Evolutionary conservation across 345 rosid genomes (phyloP), one percentile per base, ranked within the genome.

Genomic region (Laguncularia racemosa): DNA sequence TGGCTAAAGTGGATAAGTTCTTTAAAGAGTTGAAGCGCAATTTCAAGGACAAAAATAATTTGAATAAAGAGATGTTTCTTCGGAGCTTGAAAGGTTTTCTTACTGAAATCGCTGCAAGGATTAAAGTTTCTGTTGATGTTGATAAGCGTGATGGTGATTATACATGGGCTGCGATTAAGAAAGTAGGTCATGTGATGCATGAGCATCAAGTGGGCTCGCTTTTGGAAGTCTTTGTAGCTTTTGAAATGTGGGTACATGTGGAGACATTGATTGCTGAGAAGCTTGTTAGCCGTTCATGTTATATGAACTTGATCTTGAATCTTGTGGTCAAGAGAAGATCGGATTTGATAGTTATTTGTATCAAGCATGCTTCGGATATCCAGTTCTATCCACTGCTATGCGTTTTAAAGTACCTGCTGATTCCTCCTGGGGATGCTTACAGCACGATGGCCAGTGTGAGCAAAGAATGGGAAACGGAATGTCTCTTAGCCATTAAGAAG

Each of bases 401-500:
- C 57, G 59, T 85, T 66, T 76, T 89, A 80, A 93, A 75, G 79
- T 89, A 84, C 64, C 82, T 93, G 65, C 74, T 89, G 38, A 71
- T 82, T 63, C 96, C 96, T 4, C 72, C 87, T 20, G 76, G 68
- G 66, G 88, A 83, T 58, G 83, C 97, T 13, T 60, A 67, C 50
- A 49, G 14, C 60, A 65, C 63, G 20, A 80, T 93, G 95, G 73
- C 48, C 57, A 78, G 63, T 62, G 86, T 83, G 50, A 78, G 81
- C 75, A 76, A 76, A 62, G 91, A 84, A 48, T 89, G 84, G 97
- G 89, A 86, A 60, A 78, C 72, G 44, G 77, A 86, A 59, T 89
- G 81, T 55, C 66, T 76, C 64, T 62, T 71, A 55, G 92, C 91
- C 58, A 65, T 81, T 21, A 82, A 76, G 19, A 80, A 69, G 73